phyloP scores from a whole-genome alignment of 345 rosid species.

The Rhodamnia argentea region DNA sequence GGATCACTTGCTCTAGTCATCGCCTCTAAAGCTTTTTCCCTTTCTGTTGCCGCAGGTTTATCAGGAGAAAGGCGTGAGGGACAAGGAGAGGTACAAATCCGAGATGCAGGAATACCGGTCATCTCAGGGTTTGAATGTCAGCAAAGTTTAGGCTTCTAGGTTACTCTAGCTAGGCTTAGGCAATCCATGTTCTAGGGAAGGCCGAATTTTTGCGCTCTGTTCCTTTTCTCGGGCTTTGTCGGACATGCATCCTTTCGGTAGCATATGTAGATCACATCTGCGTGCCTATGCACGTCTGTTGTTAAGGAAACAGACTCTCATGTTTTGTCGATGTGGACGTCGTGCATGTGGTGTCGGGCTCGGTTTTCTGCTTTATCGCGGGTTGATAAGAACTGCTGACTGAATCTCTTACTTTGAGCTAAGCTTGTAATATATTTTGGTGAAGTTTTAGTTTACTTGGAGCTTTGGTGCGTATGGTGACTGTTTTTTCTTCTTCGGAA shows the following conservation, averaged over 20 bases:
- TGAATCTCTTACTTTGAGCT: background rate
- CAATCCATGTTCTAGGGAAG: background rate
- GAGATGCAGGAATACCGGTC: slow-evolving; percentile 62
- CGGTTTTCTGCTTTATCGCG: background rate
- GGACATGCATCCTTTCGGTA: background rate
- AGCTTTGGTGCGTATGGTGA: too few relatives aligned
- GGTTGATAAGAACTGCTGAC: background rate
- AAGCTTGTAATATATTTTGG: background rate
- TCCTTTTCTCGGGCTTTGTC: background rate
- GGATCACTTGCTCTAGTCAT: background rate
- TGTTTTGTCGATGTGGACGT: background rate
- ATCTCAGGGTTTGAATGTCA: slow-evolving; percentile 9
- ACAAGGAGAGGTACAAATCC: slow-evolving; percentile 58
- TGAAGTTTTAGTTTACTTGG: background rate
- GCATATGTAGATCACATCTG: background rate
- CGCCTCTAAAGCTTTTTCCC: background rate
- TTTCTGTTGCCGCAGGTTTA: slow-evolving; percentile 29
- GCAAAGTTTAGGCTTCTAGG: background rate
- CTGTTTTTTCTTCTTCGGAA: background rate
- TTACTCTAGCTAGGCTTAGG: background rate
- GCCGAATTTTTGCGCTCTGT: background rate
- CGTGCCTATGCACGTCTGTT: background rate
- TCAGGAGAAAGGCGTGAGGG: slow-evolving; percentile 62
- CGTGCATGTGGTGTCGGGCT: background rate
- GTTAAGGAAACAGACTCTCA: background rate